phyloP scores from a whole-genome alignment of 179 eudicot genomes.

The Nepenthes alata region DNA sequence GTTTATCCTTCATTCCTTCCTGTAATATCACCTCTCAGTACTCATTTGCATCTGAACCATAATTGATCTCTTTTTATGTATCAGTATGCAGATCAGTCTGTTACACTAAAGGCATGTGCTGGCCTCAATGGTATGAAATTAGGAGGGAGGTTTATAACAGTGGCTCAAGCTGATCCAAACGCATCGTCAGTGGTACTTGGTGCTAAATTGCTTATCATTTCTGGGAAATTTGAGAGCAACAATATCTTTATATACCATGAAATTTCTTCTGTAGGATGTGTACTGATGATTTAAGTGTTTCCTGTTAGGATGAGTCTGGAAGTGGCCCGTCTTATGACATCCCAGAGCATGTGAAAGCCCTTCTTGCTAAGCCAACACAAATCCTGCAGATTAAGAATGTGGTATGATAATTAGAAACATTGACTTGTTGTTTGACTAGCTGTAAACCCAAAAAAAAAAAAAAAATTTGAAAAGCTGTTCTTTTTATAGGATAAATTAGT shows the following conservation, averaged over 20 bases:
- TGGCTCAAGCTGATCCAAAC: conserved; percentile 59
- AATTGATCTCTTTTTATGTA: conserved; percentile 7
- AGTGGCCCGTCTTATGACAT: conserved; percentile 54
- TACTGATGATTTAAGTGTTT: conserved; percentile 4
- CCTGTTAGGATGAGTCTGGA: conserved; percentile 38
- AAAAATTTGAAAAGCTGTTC: background rate
- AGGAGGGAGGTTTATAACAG: conserved; percentile 71
- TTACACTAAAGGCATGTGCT: conserved; percentile 76
- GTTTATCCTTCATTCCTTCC: background rate
- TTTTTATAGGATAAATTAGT: background rate
- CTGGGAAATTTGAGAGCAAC: too few species aligned
- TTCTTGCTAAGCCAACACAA: conserved; percentile 60
- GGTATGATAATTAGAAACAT: conserved; percentile 27
- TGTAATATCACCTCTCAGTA: too few species aligned
- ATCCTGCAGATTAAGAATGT: conserved; percentile 70
- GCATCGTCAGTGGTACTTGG: conserved; percentile 36
- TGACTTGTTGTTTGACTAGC: background rate
- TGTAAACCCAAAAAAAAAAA: too few species aligned
- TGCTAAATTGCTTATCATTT: background rate
- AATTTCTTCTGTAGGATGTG: background rate
- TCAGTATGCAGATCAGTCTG: conserved; percentile 74
- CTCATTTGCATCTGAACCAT: background rate
- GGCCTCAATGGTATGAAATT: conserved; percentile 78
- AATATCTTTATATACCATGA: background rate
- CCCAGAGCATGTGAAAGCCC: conserved; percentile 76